These are phyloP conservation scores for Suillus decipiens DNA, from an alignment of 768 basidiomycete genomes.

Conservation along the genomic window DNA sequence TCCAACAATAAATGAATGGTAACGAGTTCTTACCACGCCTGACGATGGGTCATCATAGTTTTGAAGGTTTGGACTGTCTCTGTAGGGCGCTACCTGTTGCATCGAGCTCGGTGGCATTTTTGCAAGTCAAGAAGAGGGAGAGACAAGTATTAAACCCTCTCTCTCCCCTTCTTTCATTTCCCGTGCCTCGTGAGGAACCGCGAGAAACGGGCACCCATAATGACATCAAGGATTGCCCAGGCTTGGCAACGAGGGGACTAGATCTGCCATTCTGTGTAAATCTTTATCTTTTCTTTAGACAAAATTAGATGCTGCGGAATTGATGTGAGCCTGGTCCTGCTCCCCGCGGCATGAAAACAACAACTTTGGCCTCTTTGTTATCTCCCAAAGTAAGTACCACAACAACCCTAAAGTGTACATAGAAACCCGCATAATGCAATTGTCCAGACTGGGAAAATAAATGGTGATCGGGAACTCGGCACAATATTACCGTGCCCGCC, in stretches of 20 bases:
- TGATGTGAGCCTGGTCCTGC: no score
- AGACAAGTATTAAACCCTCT: no score
- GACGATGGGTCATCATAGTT: constrained; percentile 30
- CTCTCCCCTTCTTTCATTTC: background rate
- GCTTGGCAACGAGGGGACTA: background rate
- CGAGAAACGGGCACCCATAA: background rate
- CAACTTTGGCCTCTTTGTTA: background rate
- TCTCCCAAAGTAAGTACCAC: background rate
- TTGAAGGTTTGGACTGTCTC: constrained; percentile 29
- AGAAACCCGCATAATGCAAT: background rate
- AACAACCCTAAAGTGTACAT: background rate
- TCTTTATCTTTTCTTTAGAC: background rate
- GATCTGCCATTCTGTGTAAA: background rate
- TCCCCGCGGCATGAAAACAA: no score
- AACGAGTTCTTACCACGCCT: constrained; percentile 17
- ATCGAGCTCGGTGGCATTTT: constrained; percentile 23
- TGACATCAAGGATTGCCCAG: background rate
- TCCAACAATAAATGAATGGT: background rate
- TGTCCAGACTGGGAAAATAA: background rate
- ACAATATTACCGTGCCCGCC: background rate
- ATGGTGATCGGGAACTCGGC: background rate
- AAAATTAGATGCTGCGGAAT: constrained; percentile 5
- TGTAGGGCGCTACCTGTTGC: constrained; percentile 27
- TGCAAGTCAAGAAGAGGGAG: background rate
- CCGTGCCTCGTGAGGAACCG: background rate